phyloP scores from a whole-genome alignment of 129 eudicot species.

The Glebionis coronaria region DNA sequence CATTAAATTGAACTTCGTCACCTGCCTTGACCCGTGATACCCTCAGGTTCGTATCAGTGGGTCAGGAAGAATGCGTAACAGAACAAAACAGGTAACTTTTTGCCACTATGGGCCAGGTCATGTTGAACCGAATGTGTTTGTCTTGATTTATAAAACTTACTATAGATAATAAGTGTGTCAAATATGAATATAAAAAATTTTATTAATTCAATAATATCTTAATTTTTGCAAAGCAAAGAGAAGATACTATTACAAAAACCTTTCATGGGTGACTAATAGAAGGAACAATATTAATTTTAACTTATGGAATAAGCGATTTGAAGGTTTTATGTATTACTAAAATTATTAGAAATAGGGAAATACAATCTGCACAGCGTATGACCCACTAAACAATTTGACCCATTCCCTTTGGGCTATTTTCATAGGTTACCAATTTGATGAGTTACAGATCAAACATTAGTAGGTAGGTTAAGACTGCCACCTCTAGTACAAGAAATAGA shows the following conservation, averaged over 20 bases:
- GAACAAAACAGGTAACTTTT: background rate
- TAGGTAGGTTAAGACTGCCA: background rate
- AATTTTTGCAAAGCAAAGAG: no score
- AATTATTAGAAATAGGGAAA: background rate
- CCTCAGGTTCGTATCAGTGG: no score
- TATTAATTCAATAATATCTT: background rate
- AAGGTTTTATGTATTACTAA: background rate
- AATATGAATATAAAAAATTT: background rate
- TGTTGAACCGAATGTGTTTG: background rate
- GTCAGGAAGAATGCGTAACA: background rate
- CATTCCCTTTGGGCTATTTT: background rate
- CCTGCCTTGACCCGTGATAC: no score
- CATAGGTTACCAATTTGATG: background rate
- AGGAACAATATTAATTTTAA: background rate
- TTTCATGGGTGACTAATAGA: no score
- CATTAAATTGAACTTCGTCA: no score
- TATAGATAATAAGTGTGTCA: conserved; percentile 12
- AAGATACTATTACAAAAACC: no score
- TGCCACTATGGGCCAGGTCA: background rate
- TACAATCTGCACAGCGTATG: conserved; percentile 5
- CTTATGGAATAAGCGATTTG: background rate
- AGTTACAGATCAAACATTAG: background rate
- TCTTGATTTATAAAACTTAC: no score
- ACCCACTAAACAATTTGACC: background rate
- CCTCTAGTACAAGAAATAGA: conserved; percentile 2